Base-by-base conservation (phyloP, 2,329 filamentous ascomycete species). In the Pseudogymnoascus sp. region DNA sequence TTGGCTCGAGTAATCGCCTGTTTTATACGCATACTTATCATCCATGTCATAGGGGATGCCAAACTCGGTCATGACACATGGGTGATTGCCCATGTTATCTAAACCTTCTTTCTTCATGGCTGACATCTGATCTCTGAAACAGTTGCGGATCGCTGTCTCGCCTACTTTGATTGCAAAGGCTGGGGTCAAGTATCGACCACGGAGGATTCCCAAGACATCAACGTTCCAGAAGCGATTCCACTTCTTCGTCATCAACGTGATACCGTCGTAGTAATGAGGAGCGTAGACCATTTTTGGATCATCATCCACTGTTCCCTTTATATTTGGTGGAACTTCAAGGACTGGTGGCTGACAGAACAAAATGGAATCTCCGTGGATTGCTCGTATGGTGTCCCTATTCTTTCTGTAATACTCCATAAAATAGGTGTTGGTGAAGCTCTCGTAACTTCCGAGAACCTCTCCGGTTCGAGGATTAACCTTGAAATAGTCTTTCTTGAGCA, bases 1-100 rank as follows among this genome's bases (percentile, higher is more conserved):
- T 73, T 99, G 94, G 69, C 90, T 96, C 47, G 89, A 88, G 74
- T 96, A 99, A 73, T 99, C 90, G 6, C 95, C 94, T 5, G 91
- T 96, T 75, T 91, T 90, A 76, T 99, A 99, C 1, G 94, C 94
- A 70, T 94, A 81, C 74, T 96, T 92, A 66, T 96, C 87, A 70
- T 99, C 93, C 95, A 99, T 97, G 71, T 99, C 94, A 71, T 96
- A 99, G 0, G 94, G 94, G 62, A 99, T 97, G 6, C 94, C 94
- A 69, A 97, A 97, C 72, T 99, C 94, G 0, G 91, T 95, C 73
- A 97, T 85, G 4, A 99, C 76, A 67, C 92, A 91, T 0, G 94
- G 94, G 68, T 95, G 92, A 20, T 89, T 85, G 18, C 94, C 94
- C 79, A 92, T 90, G 63, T 91, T 86, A 61, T 96, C 88, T n/a